Conservation (phyloP, 768 basidiomycete species). For the Mrakia blollopis region DNA sequence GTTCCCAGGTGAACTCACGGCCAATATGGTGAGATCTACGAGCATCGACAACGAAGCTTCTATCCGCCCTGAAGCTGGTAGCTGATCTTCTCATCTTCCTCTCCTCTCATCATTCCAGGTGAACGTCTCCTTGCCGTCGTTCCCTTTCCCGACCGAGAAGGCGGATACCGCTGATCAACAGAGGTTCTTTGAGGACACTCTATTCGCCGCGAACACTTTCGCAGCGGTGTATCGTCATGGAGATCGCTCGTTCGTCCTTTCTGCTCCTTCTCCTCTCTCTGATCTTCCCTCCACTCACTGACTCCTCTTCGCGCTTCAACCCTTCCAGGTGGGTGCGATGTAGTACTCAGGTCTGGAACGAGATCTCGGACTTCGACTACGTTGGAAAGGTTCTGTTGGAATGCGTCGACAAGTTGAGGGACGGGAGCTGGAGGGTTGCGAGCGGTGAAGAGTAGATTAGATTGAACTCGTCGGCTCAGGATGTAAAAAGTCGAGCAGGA, state of each 20-base stretch:
- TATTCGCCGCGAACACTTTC: slow-evolving; percentile 20
- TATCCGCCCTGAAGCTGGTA: neutral
- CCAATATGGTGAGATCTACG: slow-evolving; percentile 9
- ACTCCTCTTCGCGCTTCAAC: neutral
- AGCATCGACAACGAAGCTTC: neutral
- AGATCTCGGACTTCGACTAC: slow-evolving; percentile 27
- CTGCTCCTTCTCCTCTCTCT: neutral
- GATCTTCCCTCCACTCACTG: neutral
- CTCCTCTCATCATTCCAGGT: neutral
- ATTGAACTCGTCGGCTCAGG: too few relatives aligned
- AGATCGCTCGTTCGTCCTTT: slow-evolving; percentile 17
- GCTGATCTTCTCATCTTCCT: neutral
- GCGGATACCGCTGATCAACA: neutral
- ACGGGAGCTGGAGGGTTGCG: slow-evolving; percentile 17
- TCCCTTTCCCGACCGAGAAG: neutral
- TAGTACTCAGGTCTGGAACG: slow-evolving; percentile 30
- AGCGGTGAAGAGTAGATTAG: neutral
- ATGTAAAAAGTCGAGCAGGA: too few relatives aligned
- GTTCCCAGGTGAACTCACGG: slow-evolving; percentile 11
- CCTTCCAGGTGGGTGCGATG: slow-evolving; percentile 15
- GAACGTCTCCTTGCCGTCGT: slow-evolving; percentile 5
- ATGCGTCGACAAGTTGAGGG: neutral
- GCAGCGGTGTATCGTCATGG: slow-evolving; percentile 8
- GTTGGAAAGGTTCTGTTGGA: slow-evolving; percentile 9
- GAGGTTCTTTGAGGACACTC: slow-evolving; percentile 9